Evolutionary conservation across 306 rosid species (phyloP), one percentile per base, ranked within the genome.

Genomic region (Ammopiptanthus mongolicus): DNA sequence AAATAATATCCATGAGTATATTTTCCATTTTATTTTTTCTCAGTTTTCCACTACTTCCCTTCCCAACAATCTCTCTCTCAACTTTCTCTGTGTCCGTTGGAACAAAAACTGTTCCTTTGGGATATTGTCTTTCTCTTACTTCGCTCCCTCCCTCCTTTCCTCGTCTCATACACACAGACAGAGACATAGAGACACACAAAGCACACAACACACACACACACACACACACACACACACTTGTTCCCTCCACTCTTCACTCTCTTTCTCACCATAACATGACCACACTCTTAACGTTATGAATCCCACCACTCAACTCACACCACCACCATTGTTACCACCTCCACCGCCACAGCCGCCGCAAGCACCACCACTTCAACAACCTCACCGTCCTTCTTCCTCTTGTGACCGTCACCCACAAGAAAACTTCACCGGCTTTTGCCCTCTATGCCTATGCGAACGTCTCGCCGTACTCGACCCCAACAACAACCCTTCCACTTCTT

Each of bases 391-490:
- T 0, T 90, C 99, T 2, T 87, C 91, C 41, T 90, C 97, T 81
- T 95, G 99, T 34, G 85, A 80, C 59, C 92, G 84, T 13, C 99
- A 95, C 53, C 97, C 99, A 0, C 89, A 90, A 36, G 99, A 95
- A 73, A 79, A 73, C 9, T 95, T 95, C 90, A 92, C 99, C 9
- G 99, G 97, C 34, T 95, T 95, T 78, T 95, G 99, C 87, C 99
- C 99, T 57, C 87, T 87, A 90, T 95, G 99, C 88, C 99, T 95
- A 77, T 95, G 96, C 99, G 99, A 95, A 29, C 96, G 97, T 44
- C 99, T 95, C 34, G 88, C 96, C 46, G 88, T 88, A 14, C 94
- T 95, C 89, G 97, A 92, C 56, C 97, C 97, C 57, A 71, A 71
- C 59, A 76, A 52, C 80, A 67, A 68, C 69, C 33, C 85, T 55